Base-by-base conservation (phyloP, 2,329 filamentous ascomycete species). In the Aspergillus sclerotialis region DNA sequence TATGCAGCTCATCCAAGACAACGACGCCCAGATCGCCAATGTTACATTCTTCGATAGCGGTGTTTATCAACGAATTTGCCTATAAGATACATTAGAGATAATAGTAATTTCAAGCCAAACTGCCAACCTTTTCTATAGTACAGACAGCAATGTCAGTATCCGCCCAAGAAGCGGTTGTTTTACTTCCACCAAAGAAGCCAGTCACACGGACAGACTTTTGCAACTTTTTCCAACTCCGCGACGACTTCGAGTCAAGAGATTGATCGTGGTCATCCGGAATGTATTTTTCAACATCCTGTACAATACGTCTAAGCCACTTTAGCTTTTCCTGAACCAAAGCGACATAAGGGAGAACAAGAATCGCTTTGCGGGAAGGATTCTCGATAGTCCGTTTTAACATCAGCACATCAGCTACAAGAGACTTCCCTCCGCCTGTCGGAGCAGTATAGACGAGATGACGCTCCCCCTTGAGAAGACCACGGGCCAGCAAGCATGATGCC, bases 241-340 rank as follows among this genome's bases (percentile, higher is more conserved):
- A 48, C 11, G 72, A 56, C 11, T 35, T 35, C 2, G 58, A 52
- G 7, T 53, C 49, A n/a, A 57, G 53, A n/a, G n/a, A n/a, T n/a
- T n/a, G n/a, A 15, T 60, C 38, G 53, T 61, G 29, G 49, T 43
- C 37, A 8, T 46, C 43, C 3, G 59, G 52, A 7, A 61, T 45
- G 1, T 63, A 40, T 37, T 64, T 66, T 32, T 64, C 60, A 14
- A 86, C 68, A 16, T 73, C 76, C 40, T 80, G 68, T 3, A 84
- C 78, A 12, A 84, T 65, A 31, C 70, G 76, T 18, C 82, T 75
- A 27, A 89, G 64, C 81, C 82, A 88, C 35, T 77, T 75, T 19
- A 85, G 72, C 55, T 88, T 88, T 56, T 89, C 84, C 52, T 88
- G 82, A 0, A 89, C 84, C 3, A 89, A 70, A 12, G 84, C 82